Evolutionary conservation across 2,329 filamentous ascomycete species (phyloP), one percentile per base, ranked within the genome.

Genomic region (Hortaea werneckii): DNA sequence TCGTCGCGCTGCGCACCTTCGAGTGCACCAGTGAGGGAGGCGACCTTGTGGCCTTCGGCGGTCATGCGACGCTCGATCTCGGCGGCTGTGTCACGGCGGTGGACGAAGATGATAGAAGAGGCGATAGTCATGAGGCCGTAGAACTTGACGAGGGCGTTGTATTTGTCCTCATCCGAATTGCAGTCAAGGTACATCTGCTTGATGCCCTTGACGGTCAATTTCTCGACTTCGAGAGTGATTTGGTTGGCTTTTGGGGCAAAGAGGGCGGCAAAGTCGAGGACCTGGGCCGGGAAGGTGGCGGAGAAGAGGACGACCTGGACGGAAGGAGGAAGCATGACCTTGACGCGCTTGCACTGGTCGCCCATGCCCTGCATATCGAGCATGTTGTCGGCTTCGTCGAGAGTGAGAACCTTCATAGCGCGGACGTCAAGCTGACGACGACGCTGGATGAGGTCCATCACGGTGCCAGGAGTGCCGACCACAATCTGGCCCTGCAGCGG

Each of bases 361-460:
- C 92, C 92, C 45, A 98, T 75, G 43, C 92, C 90, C 68, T 95
- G 87, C 67, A 90, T 84, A 62, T 96, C 92, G 49, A 98, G 73
- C 92, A 98, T 98, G 70, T 95, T 96, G 70, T 98, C 92, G 47
- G 92, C 92, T 71, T 98, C 92, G 60, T 98, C 92, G 44, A 98
- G 76, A 46, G 95, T 90, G 50, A 98, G 76, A 6, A 94, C 78
- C 65, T 81, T 86, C 55, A 98, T 73, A 47, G 80, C 69, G 12
- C 76, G 78, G 0, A 80, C 67, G 56, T 94, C 79, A 53, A 98
- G 76, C 60, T 85, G 77, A 54, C 80, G 77, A 58, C 82, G 80
- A 59, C 83, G 82, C 37, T 39, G 37, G 58, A 95, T 83, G 58
- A 92, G 75, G 60, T 96, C 92, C 72, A 85, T 83, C 41, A 92